phyloP scores from a whole-genome alignment of 2,329 filamentous ascomycete genomes.

The Dendryphion nanum region DNA sequence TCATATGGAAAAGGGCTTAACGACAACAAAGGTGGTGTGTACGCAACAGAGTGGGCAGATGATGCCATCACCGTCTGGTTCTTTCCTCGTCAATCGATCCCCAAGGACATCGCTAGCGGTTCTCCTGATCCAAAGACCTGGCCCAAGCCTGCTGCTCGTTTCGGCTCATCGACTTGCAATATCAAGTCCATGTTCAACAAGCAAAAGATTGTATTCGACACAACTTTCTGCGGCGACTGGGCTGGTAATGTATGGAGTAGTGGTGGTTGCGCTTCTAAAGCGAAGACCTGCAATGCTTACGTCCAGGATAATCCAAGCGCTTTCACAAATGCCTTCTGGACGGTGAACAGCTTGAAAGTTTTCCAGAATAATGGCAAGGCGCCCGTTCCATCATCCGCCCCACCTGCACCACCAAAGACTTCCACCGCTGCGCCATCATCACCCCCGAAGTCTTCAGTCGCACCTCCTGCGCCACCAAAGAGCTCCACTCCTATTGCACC shows the following conservation, averaged over 20 bases:
- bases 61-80: constrained; percentile 75
- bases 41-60: constrained; percentile 63
- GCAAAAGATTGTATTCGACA: constrained; percentile 78
- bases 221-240: constrained; percentile 86
- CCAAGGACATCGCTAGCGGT: constrained; percentile 59
- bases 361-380: constrained; percentile 30
- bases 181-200: constrained; percentile 68
- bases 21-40: constrained; percentile 44
- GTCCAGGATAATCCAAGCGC: constrained; percentile 68
- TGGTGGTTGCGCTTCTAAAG: constrained; percentile 61
- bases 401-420: too few relatives aligned
- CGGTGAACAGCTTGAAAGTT: constrained; percentile 52
- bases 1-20: constrained; percentile 57
- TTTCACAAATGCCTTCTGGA: constrained; percentile 75
- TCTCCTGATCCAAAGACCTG: constrained; percentile 66
- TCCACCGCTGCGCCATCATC: too few relatives aligned
- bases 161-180: constrained; percentile 65
- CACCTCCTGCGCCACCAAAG: too few relatives aligned
- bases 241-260: constrained; percentile 67
- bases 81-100: constrained; percentile 69
- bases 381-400: constrained; percentile 5
- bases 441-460: too few relatives aligned
- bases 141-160: constrained; percentile 67
- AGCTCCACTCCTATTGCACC: too few relatives aligned
- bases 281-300: constrained; percentile 66